Conservation (phyloP, 1,139 yeast genomes). For the Spathaspora jeffriesii region DNA sequence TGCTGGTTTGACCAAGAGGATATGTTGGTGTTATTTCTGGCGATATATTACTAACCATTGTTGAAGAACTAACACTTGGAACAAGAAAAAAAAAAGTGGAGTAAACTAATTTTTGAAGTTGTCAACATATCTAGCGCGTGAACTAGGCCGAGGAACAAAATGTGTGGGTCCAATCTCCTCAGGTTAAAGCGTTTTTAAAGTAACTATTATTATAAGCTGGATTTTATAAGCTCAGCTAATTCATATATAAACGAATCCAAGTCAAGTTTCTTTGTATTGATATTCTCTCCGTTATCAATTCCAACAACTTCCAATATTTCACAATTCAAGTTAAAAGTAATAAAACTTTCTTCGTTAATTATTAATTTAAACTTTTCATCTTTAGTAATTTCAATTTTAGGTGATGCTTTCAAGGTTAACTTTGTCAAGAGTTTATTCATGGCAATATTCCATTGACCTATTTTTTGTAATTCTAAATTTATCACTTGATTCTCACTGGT, state of each 20-base stretch:
- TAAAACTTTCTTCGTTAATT: neutral
- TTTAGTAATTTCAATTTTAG: neutral
- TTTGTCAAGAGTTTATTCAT: slow-evolving; percentile 24
- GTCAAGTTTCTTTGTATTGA: neutral
- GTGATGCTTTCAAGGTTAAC: neutral
- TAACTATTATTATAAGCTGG: no score
- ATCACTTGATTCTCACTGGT: slow-evolving; percentile 4
- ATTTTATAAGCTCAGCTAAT: neutral
- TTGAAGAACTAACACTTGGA: neutral
- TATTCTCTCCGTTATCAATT: neutral
- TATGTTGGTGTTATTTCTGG: neutral
- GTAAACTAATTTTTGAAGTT: neutral
- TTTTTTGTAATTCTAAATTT: slow-evolving; percentile 17
- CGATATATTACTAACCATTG: slow-evolving; percentile 7
- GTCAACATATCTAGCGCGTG: neutral
- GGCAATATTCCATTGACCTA: slow-evolving; percentile 32
- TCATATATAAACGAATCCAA: neutral
- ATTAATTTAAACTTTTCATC: slow-evolving; percentile 1
- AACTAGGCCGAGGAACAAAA: neutral
- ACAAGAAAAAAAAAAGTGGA: slow-evolving; percentile 6
- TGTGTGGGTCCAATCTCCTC: no score
- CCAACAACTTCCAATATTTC: slow-evolving; percentile 1
- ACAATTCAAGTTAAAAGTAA: neutral
- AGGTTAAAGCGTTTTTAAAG: no score
- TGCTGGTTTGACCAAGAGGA: slow-evolving; percentile 5